phyloP scores from a whole-genome alignment of 495 filamentous ascomycete species.

The Ascodesmis nigricans region DNA sequence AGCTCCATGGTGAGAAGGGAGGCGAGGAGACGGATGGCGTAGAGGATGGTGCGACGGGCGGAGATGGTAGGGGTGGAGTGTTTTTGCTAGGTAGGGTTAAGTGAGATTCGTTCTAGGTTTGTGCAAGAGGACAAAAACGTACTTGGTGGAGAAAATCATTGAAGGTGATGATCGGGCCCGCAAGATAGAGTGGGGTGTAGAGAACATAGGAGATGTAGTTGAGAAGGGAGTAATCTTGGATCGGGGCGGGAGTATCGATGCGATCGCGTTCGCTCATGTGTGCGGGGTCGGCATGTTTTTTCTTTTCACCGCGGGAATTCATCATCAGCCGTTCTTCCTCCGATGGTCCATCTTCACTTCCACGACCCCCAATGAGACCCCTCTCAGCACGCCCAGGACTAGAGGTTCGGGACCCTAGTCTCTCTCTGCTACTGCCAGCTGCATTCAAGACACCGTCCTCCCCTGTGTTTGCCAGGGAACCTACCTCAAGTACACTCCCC shows the following conservation, averaged over 20 bases:
- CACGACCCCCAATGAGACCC: constrained; percentile 8
- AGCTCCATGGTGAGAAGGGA: constrained; percentile 79
- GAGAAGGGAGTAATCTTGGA: constrained; percentile 48
- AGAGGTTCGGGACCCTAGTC: constrained; percentile 2
- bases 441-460: no score
- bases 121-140: constrained; percentile 31
- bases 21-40: constrained; percentile 65
- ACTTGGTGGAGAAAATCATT: constrained; percentile 89
- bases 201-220: constrained; percentile 75
- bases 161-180: constrained; percentile 87
- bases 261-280: constrained; percentile 73
- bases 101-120: constrained; percentile 47
- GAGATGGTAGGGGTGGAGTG: constrained; percentile 49
- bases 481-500: constrained; percentile 64
- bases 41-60: constrained; percentile 42
- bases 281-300: constrained; percentile 83
- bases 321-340: constrained; percentile 15
- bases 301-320: constrained; percentile 43
- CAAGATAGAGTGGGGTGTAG: constrained; percentile 81
- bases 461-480: constrained; percentile 14
- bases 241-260: constrained; percentile 46
- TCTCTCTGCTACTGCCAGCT: no score
- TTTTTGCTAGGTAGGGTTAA: constrained; percentile 45
- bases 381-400: constrained; percentile 5
- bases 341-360: constrained; percentile 28